Evolutionary conservation across 768 basidiomycete genomes (phyloP), one percentile per base, ranked within the genome.

Genomic region (Pleurotus tuber-regium): DNA sequence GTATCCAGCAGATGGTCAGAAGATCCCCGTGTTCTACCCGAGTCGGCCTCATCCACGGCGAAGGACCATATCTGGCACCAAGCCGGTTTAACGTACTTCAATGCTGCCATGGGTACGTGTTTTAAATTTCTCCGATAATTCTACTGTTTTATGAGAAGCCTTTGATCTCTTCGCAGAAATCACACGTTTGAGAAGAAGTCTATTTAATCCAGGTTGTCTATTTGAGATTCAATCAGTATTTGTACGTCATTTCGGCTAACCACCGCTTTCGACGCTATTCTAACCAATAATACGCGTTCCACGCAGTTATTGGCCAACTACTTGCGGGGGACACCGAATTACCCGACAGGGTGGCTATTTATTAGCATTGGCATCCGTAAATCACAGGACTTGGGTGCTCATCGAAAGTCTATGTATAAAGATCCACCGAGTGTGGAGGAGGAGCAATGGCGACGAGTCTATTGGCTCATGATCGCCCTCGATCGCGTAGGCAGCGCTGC

Each of bases 391-490:
- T 74, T 89, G 3, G 91, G 91, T 21, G 84, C 84, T 4, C 91
- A 93, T 59, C 75, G 84, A 42, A 83, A 73, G 61, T 81, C 75
- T 57, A 72, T 77, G 1, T 87, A 87, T 51, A 68, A 69, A 2
- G 59, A 62, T 4, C 66, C 65, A 54, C 70, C 77, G 5, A 75
- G 69, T 59, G 56, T 76, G 47, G 83, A 87, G 36, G 78, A 82
- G 30, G 88, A 92, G 56, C 71, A 87, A 12, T 89, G 86, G 80
- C 90, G 87, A 62, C 80, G 91, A 23, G 83, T 83, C 0, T 89
- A 91, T 61, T 90, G 87, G 87, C 78, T 74, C 55, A 73, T 89
- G 4, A 72, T 84, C 10, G 70, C 77, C 4, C 74, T 80, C 46
- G 87, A 89, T 56, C 78, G 84, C 31, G 63, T 82, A 28, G 71